Percentiles rank a stretch among this genome's conserved stretches.
phyloP scores from a whole-genome alignment of 2,329 filamentous ascomycete genomes.

The Ophiostoma ulmi region DNA sequence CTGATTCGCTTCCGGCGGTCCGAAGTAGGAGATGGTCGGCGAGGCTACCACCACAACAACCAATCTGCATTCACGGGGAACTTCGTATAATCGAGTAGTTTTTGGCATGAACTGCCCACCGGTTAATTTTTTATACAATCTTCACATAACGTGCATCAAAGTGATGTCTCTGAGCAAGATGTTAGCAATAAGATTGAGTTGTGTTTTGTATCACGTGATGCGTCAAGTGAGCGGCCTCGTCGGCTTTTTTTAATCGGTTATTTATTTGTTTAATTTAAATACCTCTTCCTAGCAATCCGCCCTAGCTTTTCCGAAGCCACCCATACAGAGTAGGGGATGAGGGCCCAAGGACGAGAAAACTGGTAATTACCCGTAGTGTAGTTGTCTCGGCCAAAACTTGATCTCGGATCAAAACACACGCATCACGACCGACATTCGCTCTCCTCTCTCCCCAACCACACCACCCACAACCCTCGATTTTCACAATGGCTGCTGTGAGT shows the following conservation, averaged over 20 bases:
- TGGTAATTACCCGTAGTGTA: constrained; percentile 10
- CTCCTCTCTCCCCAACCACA: constrained; percentile 13
- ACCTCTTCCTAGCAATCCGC: constrained; percentile 14
- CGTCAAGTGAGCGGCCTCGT: neutral
- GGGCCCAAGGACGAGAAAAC: constrained; percentile 20
- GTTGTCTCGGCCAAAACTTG: constrained; percentile 21
- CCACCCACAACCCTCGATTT: constrained; percentile 17
- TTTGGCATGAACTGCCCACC: too few relatives aligned
- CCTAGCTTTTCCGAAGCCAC: constrained; percentile 29
- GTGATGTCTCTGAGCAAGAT: too few relatives aligned
- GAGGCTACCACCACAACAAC: neutral
- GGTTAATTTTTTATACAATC: too few relatives aligned
- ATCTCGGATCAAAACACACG: constrained; percentile 16
- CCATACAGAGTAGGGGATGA: constrained; percentile 22
- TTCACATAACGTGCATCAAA: too few relatives aligned
- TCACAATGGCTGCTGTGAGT: constrained; percentile 30
- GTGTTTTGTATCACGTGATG: neutral
- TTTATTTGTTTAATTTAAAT: constrained; percentile 11
- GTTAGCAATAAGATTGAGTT: too few relatives aligned
- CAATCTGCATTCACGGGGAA: neutral
- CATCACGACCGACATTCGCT: constrained; percentile 17
- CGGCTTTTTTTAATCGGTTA: neutral
- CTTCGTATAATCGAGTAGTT: neutral
- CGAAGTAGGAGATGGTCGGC: constrained; percentile 18
- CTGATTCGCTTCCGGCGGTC: constrained; percentile 22